Evolutionary conservation across 2,329 filamentous ascomycete genomes (phyloP), one percentile per base, ranked within the genome.

Genomic region (Niveomyces coronatus): DNA sequence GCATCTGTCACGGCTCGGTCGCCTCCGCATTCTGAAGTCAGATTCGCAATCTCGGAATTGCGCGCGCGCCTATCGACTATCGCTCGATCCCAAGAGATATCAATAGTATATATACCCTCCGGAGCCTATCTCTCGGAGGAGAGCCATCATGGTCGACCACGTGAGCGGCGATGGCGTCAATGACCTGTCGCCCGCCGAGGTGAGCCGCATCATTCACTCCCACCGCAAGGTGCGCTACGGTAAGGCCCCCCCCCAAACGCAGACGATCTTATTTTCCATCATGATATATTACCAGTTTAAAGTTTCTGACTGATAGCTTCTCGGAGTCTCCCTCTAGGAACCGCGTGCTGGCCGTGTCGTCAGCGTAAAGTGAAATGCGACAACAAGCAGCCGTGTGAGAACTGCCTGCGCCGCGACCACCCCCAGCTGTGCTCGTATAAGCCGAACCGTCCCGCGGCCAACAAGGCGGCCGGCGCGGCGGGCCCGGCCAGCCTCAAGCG

Each of bases 331-430:
- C 4, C 24, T 4, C 3, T 49, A 77, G 73, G 73, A 41, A 78
- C 74, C 29, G 74, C 74, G 4, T 81, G 76, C 50, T 81, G 76
- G 75, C 76, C 76, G 10, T 81, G 76, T 52, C 67, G 76, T 31
- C 76, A 80, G 55, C 68, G 76, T 46, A 80, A 81, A 57, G 76
- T 81, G 28, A 80, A 80, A 58, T 81, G 76, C 54, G 76, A 80
- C 60, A 80, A 79, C 55, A 75, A 79, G 54, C 70, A 77, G 50
- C 76, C 76, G 1, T 81, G 76, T 55, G 75, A 80, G 51, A 81
- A 81, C 52, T 81, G 76, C 50, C 68, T 78, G 50, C 79, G 79
- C 61, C 63, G 76, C 39, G 75, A 80, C 42, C 76, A 81, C 47
- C 67, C 75, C 3, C 67, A 73, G 55, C 62, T 81, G 35, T 81